Evolutionary conservation across 2,329 filamentous ascomycete species (phyloP), one percentile per base, ranked within the genome.

Genomic region (Tolypocladium album): DNA sequence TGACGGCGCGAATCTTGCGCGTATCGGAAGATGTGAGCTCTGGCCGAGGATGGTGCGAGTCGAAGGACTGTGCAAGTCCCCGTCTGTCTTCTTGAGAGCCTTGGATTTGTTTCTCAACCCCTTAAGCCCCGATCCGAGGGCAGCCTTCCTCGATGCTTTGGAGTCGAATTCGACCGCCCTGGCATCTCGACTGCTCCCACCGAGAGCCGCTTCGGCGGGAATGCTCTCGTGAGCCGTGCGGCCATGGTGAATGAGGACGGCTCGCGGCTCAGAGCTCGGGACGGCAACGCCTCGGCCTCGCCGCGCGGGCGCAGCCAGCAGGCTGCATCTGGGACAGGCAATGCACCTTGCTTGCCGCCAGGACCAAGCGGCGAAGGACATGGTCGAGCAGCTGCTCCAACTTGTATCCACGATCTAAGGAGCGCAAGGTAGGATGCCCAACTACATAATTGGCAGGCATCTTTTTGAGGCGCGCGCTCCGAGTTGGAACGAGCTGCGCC

Each of bases 1-100:
- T 1, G 94, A 97, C 0, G 94, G 94, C 1, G 95, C 94, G 74
- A 99, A 99, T 55, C 94, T 87, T 22, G 94, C 69, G 38, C 74
- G 66, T 56, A 76, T 73, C 15, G 73, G 73, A 15, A 66, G 60
- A 90, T 71, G 90, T 81, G 61, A 85, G 85, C 65, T 67, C 56
- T 75, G 69, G 15, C 72, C 73, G 2, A 76, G 66, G 58, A 75
- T 72, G 52, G 65, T 68, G 55, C 64, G 70, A 27, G 68, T 58
- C 15, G 53, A 57, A 5, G 38, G 6, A 36, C 55, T 8, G 38
- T 22, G 47, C 52, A 52, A 50, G 20, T 58, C 13, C 3, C 55
- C 42, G 8, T 55, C 58, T 15, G 62, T 61, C 38, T 68, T 66
- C 59, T 68, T 69, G 9, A 69, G 59, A n/a, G 67, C 61, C 40